Evolutionary conservation across 2,329 filamentous ascomycete species (phyloP).

Genomic region (Rhynchosporium graminicola): DNA sequence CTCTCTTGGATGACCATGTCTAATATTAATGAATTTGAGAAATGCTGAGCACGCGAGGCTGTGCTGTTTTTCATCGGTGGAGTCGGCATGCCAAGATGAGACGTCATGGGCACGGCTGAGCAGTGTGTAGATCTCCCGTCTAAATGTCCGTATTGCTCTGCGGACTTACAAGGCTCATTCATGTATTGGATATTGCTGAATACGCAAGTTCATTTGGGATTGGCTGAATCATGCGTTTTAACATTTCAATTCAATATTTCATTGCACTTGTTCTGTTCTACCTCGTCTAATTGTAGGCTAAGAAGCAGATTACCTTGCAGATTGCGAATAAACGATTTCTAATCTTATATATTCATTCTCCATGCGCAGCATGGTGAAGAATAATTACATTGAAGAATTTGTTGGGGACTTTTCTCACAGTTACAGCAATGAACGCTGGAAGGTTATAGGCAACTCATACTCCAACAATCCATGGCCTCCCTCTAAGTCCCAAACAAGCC

Average conservation of each 20-base stretch:
- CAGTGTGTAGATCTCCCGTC: neutral
- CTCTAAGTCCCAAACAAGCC: neutral
- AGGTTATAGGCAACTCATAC: too few relatives aligned
- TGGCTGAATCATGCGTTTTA: neutral
- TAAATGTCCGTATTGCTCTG: too few relatives aligned
- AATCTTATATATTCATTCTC: neutral
- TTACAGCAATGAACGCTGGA: too few relatives aligned
- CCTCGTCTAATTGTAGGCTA: neutral
- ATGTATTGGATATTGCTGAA: neutral
- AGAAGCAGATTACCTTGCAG: neutral
- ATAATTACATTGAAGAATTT: too few relatives aligned
- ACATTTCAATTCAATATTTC: neutral
- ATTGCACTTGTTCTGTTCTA: too few relatives aligned
- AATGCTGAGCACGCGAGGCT: conserved; percentile 13
- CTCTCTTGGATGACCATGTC: neutral
- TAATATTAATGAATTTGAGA: neutral
- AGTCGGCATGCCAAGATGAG: conserved; percentile 16
- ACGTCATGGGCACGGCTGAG: conserved; percentile 25
- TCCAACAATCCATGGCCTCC: neutral
- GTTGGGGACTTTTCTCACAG: too few relatives aligned
- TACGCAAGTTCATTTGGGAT: neutral
- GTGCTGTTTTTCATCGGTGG: conserved; percentile 14
- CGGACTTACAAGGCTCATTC: neutral
- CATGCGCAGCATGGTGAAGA: neutral
- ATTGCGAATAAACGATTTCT: too few relatives aligned